Evolutionary conservation across 441 rosid genomes (phyloP).

Genomic region (Aleurites moluccanus): DNA sequence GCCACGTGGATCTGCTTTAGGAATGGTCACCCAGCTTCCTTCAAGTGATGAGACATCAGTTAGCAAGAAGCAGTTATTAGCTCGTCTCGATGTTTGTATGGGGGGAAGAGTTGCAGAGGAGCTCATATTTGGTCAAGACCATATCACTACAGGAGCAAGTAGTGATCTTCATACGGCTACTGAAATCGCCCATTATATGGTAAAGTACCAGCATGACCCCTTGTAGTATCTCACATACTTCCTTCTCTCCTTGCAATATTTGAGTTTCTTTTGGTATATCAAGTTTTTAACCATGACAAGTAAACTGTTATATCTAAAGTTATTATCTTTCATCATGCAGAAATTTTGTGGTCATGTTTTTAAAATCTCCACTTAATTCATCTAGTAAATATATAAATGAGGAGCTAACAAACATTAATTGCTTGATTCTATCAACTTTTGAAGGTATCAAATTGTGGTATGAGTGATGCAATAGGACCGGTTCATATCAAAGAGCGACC

Average conservation of each 20-base stretch:
- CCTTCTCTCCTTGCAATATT: neutral
- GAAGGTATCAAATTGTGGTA: constrained; percentile 92
- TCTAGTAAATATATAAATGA: neutral
- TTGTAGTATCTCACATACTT: neutral
- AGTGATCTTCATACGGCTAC: constrained; percentile 92
- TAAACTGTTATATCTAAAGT: neutral
- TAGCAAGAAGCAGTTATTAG: constrained; percentile 92
- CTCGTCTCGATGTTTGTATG: constrained; percentile 98
- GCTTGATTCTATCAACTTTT: constrained; percentile 9
- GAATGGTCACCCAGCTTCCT: constrained; percentile 99
- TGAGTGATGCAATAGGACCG: constrained; percentile 94
- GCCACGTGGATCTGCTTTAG: constrained; percentile 98
- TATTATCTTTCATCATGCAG: neutral
- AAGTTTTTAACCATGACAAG: neutral
- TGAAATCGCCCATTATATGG: constrained; percentile 97
- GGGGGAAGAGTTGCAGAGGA: constrained; percentile 99
- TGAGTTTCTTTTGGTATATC: neutral
- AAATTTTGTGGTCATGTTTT: neutral
- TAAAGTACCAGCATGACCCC: constrained; percentile 23
- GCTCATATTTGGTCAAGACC: constrained; percentile 89
- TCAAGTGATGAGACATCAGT: constrained; percentile 92
- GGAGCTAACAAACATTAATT: constrained; percentile 8
- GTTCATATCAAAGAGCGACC: constrained; percentile 92
- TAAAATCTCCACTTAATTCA: neutral
- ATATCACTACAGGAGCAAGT: constrained; percentile 94